Percentiles rank a stretch among this genome's conserved stretches.
Conservation (phyloP, 2,329 filamentous ascomycete species). For the Keithomyces neogunnii region DNA sequence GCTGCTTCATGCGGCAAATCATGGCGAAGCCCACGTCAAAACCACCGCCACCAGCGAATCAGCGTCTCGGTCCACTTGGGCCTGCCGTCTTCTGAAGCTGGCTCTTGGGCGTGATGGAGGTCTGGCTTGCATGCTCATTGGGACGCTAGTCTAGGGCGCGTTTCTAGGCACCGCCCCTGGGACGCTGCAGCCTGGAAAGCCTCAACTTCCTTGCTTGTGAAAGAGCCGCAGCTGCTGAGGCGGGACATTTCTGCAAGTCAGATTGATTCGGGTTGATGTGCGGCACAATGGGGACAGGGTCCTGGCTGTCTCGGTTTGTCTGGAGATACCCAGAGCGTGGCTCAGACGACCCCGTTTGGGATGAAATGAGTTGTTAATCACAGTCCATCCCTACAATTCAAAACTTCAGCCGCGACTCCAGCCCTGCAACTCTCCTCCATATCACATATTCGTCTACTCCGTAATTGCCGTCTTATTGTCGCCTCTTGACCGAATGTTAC, state of each 20-base stretch:
- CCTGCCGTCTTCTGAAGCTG: neutral
- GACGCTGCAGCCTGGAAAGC: neutral
- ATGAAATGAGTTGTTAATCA: neutral
- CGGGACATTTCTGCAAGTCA: neutral
- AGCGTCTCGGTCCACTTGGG: conserved; percentile 3
- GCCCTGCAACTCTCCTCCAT: neutral
- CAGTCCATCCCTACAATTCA: neutral
- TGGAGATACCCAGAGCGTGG: too few relatives aligned
- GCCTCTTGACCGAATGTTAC: neutral
- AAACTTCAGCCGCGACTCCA: neutral
- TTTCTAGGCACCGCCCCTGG: conserved; percentile 4
- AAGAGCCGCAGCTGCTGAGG: neutral
- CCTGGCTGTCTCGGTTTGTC: too few relatives aligned
- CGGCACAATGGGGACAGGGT: neutral
- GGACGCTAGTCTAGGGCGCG: neutral
- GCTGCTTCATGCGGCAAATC: conserved; percentile 11
- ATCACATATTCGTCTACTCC: neutral
- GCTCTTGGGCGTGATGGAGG: neutral
- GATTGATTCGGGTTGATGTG: neutral
- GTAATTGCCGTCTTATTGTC: neutral
- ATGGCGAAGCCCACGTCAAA: conserved; percentile 20
- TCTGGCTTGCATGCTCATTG: conserved; percentile 1
- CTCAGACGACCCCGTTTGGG: too few relatives aligned
- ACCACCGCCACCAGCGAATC: conserved; percentile 22
- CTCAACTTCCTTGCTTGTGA: too few relatives aligned